phyloP scores from a whole-genome alignment of 306 rosid genomes.

The Trifolium subterraneum region DNA sequence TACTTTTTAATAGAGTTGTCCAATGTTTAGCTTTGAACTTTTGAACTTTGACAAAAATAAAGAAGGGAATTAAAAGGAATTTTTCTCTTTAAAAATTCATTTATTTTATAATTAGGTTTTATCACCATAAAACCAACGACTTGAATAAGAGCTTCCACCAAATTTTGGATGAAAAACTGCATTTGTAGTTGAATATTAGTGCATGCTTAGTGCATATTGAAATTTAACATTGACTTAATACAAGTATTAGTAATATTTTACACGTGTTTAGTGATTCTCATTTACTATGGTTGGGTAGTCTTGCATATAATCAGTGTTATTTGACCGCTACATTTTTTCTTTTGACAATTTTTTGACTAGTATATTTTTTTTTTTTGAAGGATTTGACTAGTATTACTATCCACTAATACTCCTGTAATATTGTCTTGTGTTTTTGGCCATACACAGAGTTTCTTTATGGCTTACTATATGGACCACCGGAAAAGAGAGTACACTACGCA shows the following conservation, averaged over 20 bases:
- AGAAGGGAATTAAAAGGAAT: no score
- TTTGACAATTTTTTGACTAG: not conserved
- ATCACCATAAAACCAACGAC: no score
- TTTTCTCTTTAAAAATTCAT: no score
- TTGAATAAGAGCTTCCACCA: no score
- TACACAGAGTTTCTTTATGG: not conserved
- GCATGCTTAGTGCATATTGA: not conserved
- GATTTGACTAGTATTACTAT: no score
- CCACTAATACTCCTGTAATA: not conserved
- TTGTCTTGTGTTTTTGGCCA: no score
- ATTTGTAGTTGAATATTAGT: not conserved
- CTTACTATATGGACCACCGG: not conserved
- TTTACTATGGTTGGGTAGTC: constrained; percentile 2
- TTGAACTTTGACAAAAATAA: no score
- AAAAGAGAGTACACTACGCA: constrained; percentile 1
- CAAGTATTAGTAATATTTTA: not conserved
- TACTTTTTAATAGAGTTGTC: no score
- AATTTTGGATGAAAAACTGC: not conserved
- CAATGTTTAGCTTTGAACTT: no score
- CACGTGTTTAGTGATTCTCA: not conserved
- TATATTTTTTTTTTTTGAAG: no score
- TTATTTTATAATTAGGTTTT: no score
- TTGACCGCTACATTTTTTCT: not conserved
- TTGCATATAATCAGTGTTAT: not conserved
- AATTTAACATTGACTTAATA: not conserved